Evolutionary conservation across 2,329 filamentous ascomycete genomes (phyloP).

Genomic region (Fusarium circinatum): DNA sequence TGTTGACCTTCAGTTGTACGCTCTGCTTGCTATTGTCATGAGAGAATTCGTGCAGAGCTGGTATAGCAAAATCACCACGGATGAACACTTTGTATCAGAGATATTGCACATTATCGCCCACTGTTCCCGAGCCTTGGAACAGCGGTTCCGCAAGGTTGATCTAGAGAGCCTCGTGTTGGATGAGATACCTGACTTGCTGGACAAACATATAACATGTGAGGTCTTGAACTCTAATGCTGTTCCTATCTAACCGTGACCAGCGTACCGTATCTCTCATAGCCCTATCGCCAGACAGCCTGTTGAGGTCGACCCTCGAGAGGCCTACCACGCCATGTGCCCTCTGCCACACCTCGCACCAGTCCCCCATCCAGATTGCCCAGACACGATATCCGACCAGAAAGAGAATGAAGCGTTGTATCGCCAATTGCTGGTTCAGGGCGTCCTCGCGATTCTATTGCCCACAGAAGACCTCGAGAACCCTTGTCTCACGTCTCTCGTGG

Average conservation of each 20-base stretch:
- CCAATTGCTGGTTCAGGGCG: conserved; percentile 84
- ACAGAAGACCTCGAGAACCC: conserved; percentile 92
- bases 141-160: conserved; percentile 84
- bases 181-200: conserved; percentile 84
- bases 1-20: conserved; percentile 92
- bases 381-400: conserved; percentile 68
- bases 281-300: conserved; percentile 68
- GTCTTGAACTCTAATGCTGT: neutral
- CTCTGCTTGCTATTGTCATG: conserved; percentile 87
- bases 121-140: conserved; percentile 87
- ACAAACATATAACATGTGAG: conserved; percentile 82
- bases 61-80: conserved; percentile 92
- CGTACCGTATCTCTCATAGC: conserved; percentile 75
- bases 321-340: conserved; percentile 87
- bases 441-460: conserved; percentile 85
- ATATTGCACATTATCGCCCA: conserved; percentile 92
- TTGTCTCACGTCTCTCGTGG: conserved; percentile 83
- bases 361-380: conserved; percentile 65
- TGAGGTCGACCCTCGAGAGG: conserved; percentile 68
- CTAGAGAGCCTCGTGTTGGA: conserved; percentile 85
- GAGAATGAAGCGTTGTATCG: conserved; percentile 87
- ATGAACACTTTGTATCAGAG: conserved; percentile 88
- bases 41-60: conserved; percentile 91
- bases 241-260: conserved; percentile 57
- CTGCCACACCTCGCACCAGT: conserved; percentile 84